Percentiles rank a stretch among this genome's conserved stretches.
Evolutionary conservation across 1,139 yeast genomes (phyloP).

Genomic region (Torulaspora globosa): DNA sequence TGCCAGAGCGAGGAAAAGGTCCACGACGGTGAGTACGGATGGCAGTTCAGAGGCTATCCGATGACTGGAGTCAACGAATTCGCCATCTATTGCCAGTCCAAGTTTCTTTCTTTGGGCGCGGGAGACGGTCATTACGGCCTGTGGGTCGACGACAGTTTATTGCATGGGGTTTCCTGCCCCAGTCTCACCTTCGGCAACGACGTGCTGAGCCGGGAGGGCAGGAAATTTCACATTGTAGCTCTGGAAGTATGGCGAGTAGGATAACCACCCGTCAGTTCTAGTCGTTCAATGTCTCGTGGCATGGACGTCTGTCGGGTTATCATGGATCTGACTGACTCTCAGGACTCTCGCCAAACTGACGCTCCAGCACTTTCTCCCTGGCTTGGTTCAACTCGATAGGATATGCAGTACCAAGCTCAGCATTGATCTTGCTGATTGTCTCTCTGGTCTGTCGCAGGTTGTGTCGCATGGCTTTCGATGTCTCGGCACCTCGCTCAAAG

Average conservation of each 20-base stretch:
- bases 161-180: conserved; percentile 70
- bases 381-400: conserved; percentile 36
- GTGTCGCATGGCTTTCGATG: conserved; percentile 21
- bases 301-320: no score
- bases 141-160: conserved; percentile 74
- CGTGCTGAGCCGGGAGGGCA: conserved; percentile 56
- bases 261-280: conserved; percentile 8
- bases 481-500: conserved; percentile 25
- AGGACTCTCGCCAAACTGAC: conserved; percentile 18
- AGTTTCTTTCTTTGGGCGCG: conserved; percentile 82
- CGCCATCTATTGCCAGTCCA: conserved; percentile 73
- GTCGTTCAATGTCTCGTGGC: no score
- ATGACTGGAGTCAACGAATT: conserved; percentile 88
- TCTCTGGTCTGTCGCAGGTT: conserved; percentile 23
- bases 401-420: conserved; percentile 22
- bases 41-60: conserved; percentile 74
- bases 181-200: conserved; percentile 92
- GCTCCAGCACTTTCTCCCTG: conserved; percentile 31
- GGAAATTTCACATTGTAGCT: conserved; percentile 66
- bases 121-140: conserved; percentile 92
- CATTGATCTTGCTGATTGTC: conserved; percentile 24
- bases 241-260: conserved; percentile 86
- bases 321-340: background rate
- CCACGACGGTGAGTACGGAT: conserved; percentile 24
- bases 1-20: conserved; percentile 11